A percentile compares a stretch with the other conserved stretches of the same genome.
phyloP scores from a whole-genome alignment of 495 filamentous ascomycete genomes.

The Xylaria cubensis region DNA sequence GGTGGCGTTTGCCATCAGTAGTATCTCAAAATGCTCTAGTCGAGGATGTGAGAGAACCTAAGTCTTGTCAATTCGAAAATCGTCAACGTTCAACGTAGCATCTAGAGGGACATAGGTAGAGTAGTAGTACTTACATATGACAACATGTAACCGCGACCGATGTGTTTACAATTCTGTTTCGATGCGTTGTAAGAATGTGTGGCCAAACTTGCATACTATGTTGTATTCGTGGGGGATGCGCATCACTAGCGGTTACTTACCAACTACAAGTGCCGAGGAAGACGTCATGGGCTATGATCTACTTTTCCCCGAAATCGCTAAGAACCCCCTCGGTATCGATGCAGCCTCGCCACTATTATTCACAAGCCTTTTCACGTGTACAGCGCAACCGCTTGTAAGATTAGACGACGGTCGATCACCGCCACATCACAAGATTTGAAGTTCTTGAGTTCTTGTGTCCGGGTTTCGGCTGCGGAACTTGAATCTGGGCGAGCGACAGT shows the following conservation, averaged over 20 bases:
- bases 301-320: neutral
- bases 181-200: neutral
- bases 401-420: neutral
- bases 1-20: neutral
- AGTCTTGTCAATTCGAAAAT: neutral
- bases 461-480: neutral
- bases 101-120: neutral
- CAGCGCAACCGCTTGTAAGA: neutral
- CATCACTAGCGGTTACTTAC: constrained; percentile 17
- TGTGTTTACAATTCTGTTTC: constrained; percentile 12
- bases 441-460: neutral
- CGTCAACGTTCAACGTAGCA: neutral
- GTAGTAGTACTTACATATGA: neutral
- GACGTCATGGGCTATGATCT: constrained; percentile 2
- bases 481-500: neutral
- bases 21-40: neutral
- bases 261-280: neutral
- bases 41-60: neutral
- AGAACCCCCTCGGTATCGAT: neutral
- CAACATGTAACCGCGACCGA: neutral
- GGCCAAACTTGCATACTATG: neutral
- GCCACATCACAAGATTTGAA: neutral
- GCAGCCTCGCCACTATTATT: constrained; percentile 13
- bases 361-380: neutral
- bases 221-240: constrained; percentile 25